Conservation (phyloP, 2,329 filamentous ascomycete species). For the Talaromyces sp. region DNA sequence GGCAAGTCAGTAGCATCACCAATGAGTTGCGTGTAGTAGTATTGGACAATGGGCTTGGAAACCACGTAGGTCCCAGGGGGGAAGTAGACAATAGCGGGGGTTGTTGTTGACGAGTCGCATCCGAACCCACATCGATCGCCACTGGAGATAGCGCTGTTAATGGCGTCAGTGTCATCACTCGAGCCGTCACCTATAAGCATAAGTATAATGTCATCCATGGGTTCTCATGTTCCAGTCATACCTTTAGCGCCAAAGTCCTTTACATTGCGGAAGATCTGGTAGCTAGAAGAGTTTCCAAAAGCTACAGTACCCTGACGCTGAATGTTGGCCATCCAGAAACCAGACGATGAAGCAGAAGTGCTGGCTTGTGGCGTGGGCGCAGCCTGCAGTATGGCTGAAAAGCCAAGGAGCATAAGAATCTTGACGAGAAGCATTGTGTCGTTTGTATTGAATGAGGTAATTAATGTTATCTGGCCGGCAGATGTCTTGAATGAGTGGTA, state of each 20-base stretch:
- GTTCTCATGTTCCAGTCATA: slow-evolving; percentile 39
- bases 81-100: slow-evolving; percentile 87
- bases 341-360: slow-evolving; percentile 32
- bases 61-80: slow-evolving; percentile 82
- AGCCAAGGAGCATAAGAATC: slow-evolving; percentile 32
- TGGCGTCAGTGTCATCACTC: slow-evolving; percentile 82
- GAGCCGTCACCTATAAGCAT: slow-evolving; percentile 54
- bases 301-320: slow-evolving; percentile 65
- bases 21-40: slow-evolving; percentile 91
- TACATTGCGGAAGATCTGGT: slow-evolving; percentile 74
- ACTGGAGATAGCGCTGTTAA: slow-evolving; percentile 77
- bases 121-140: slow-evolving; percentile 74
- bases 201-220: slow-evolving; percentile 19
- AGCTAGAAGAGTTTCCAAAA: slow-evolving; percentile 55
- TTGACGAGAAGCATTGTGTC: slow-evolving; percentile 23
- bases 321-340: slow-evolving; percentile 71
- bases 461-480: slow-evolving; percentile 14
- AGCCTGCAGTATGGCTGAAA: slow-evolving; percentile 29
- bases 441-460: background rate
- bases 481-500: slow-evolving; percentile 9
- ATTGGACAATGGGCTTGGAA: slow-evolving; percentile 72
- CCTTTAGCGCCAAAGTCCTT: slow-evolving; percentile 71
- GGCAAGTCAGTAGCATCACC: slow-evolving; percentile 73
- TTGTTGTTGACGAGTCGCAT: slow-evolving; percentile 80
- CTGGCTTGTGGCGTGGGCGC: slow-evolving; percentile 27